phyloP scores from a whole-genome alignment of 192 early-diverging fungal species.

The Neocallimastix lanati region DNA sequence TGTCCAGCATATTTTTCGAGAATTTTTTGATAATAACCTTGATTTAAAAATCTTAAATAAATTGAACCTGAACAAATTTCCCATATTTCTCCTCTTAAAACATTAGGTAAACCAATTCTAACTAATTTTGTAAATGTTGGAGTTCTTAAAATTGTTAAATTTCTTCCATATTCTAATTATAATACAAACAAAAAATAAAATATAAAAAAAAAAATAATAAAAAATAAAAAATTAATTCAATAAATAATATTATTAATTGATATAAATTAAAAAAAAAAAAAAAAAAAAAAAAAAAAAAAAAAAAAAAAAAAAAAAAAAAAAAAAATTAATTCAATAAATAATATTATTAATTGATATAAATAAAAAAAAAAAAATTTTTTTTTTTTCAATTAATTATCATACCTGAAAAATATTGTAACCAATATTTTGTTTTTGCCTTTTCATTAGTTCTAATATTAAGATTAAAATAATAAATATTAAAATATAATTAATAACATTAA shows the following conservation, averaged over 20 bases:
- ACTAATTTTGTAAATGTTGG: conserved; percentile 78
- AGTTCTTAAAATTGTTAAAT: conserved; percentile 61
- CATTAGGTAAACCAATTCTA: conserved; percentile 72
- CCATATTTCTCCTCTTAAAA: conserved; percentile 83
- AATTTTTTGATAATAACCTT: conserved; percentile 62
- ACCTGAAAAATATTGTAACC: conserved; percentile 58
- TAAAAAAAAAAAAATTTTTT: neutral
- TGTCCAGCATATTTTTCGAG: conserved; percentile 52
- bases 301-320: no score
- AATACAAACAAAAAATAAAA: no score
- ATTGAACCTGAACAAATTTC: conserved; percentile 78
- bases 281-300: no score
- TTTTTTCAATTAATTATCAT: neutral
- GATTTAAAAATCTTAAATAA: conserved; percentile 47
- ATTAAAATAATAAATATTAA: no score
- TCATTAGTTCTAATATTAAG: conserved; percentile 28
- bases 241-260: no score
- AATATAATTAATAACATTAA: no score
- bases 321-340: no score
- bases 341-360: neutral
- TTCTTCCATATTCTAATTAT: conserved; percentile 57
- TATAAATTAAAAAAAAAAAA: no score
- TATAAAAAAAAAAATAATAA: no score
- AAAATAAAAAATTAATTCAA: no score
- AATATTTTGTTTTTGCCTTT: conserved; percentile 50